A percentile compares a stretch with the other conserved stretches of the same genome.
These are phyloP conservation scores for Dorcoceras hygrometricum DNA, from an alignment of 257 asterid species.

Conservation along the genomic window DNA sequence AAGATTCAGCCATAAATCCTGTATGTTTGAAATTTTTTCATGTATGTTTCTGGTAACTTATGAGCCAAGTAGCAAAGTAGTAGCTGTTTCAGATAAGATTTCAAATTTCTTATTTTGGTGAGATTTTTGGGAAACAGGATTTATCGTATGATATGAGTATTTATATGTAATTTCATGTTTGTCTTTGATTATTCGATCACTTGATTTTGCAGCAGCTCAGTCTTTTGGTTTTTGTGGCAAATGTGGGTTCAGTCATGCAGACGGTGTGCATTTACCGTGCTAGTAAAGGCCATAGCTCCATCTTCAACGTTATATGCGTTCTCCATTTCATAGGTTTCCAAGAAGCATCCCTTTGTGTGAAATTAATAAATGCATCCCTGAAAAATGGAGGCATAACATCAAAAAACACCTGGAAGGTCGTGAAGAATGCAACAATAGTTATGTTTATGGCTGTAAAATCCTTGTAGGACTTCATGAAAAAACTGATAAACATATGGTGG, in stretches of 20 bases:
- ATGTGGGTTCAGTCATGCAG: constrained; percentile 39
- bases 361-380: constrained; percentile 49
- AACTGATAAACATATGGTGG: constrained; percentile 43
- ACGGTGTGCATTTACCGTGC: constrained; percentile 20
- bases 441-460: constrained; percentile 18
- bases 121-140: too few relatives aligned
- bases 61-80: too few relatives aligned
- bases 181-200: too few relatives aligned
- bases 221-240: constrained; percentile 21
- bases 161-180: too few relatives aligned
- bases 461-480: constrained; percentile 23
- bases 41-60: too few relatives aligned
- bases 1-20: neutral
- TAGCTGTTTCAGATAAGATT: too few relatives aligned
- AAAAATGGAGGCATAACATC: constrained; percentile 43
- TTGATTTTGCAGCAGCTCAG: neutral
- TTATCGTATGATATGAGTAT: too few relatives aligned
- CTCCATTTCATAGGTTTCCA: constrained; percentile 39
- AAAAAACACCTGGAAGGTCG: constrained; percentile 23
- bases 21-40: too few relatives aligned
- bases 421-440: constrained; percentile 17
- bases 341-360: constrained; percentile 37
- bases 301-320: constrained; percentile 36
- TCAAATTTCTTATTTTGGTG: too few relatives aligned
- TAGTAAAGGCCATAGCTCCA: constrained; percentile 25